Base-by-base conservation (phyloP, 2,329 filamentous ascomycete species). In the Blastomyces emzantsi region DNA sequence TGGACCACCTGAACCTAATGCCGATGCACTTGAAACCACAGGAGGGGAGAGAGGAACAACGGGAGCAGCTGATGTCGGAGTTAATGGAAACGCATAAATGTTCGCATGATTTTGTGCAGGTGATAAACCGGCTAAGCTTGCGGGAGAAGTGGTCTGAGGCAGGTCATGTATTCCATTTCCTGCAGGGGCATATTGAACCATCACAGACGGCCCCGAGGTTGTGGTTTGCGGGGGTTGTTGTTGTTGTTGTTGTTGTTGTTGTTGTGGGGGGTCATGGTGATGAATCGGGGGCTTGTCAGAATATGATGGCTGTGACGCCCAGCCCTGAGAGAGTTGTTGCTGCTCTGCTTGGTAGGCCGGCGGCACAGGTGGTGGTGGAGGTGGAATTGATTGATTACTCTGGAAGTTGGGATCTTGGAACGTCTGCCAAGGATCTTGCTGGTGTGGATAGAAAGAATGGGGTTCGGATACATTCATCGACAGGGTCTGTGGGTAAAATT, bases 311-410 rank as follows among this genome's bases (percentile, higher is more conserved):
- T 67, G 68, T n/a, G 70, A 68, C 36, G 49, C 64, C 64, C 70
- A 69, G 60, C 73, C 69, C 65, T 67, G 69, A 41, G 41, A 62
- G 19, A 70, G 69, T 41, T 73, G 71, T 30, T 70, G 65, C 22
- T 69, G 64, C 61, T 71, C 69, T 61, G 68, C 67, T 58, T 77
- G 73, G 66, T 79, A 77, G 43, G 68, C 71, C 7, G 71, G 70
- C 30, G 77, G 78, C 51, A 77, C 69, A 33, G 76, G 76, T n/a
- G 77, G 76, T 1, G 75, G 77, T n/a, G 73, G 73, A 17, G 76
- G 75, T 19, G 77, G 72, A 36, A 72, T 64, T 61, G 70, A 59
- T n/a, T 61, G 62, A 47, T 64, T 63, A 60, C 66, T 61, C n/a
- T 68, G 68, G 43, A 62, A 60, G 39, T 70, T 70, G 41, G 62